Evolutionary conservation across 768 basidiomycete genomes (phyloP).

Genomic region (Hygrophorus pudorinus): DNA sequence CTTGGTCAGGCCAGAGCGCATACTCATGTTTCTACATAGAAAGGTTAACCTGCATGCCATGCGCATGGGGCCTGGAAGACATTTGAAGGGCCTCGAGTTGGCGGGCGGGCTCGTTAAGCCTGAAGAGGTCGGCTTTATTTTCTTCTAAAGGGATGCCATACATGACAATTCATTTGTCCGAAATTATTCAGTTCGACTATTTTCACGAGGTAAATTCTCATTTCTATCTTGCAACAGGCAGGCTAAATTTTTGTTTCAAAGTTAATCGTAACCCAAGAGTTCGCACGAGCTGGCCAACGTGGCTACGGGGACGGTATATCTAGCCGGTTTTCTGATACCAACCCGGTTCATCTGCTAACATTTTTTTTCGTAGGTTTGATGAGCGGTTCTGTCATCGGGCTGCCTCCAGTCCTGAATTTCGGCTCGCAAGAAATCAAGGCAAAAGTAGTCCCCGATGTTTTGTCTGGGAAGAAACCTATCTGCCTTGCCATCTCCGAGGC

Average conservation of each 20-base stretch:
- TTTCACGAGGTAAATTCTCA: conserved; percentile 59
- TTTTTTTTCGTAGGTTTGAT: conserved; percentile 38
- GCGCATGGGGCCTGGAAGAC: conserved; percentile 59
- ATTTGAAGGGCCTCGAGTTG: conserved; percentile 73
- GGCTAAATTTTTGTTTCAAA: conserved; percentile 17
- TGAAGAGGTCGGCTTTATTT: conserved; percentile 39
- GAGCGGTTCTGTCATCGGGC: conserved; percentile 74
- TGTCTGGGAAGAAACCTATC: conserved; percentile 75
- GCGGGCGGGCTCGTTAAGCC: conserved; percentile 77
- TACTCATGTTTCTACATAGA: conserved; percentile 14
- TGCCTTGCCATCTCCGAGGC: conserved; percentile 85
- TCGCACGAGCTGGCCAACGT: conserved; percentile 55
- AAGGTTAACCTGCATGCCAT: conserved; percentile 48
- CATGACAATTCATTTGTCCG: not conserved
- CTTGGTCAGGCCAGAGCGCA: not conserved
- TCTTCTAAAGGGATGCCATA: not conserved
- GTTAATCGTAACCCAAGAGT: conserved; percentile 81
- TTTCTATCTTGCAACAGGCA: not conserved
- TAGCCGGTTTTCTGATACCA: not conserved
- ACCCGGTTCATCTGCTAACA: not conserved
- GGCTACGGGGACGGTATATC: conserved; percentile 74
- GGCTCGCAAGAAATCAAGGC: conserved; percentile 54
- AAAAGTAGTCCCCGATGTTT: conserved; percentile 54
- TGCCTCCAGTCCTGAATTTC: conserved; percentile 88
- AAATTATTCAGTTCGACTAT: conserved; percentile 53